Evolutionary conservation across 768 basidiomycete species (phyloP).

Genomic region (Trametopsis cervina): DNA sequence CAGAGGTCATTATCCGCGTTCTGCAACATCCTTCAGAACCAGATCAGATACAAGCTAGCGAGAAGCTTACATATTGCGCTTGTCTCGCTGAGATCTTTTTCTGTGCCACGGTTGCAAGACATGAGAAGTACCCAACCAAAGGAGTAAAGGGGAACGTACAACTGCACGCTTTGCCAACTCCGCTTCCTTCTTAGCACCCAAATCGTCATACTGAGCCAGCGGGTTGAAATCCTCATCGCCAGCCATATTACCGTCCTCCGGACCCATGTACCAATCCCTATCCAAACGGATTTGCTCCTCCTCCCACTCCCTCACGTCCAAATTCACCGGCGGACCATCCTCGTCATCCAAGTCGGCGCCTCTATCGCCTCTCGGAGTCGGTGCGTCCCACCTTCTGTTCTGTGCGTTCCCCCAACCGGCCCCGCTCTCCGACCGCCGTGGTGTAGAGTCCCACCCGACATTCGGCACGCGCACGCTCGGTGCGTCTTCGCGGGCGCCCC

Average conservation of each 20-base stretch:
- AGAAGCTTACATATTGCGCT: slow-evolving; percentile 83
- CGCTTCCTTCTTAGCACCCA: slow-evolving; percentile 58
- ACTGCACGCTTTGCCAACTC: slow-evolving; percentile 73
- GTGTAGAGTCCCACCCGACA: slow-evolving; percentile 92
- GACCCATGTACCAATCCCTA: slow-evolving; percentile 93
- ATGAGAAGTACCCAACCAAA: slow-evolving; percentile 16
- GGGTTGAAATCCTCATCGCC: slow-evolving; percentile 93
- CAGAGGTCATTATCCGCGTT: slow-evolving; percentile 98
- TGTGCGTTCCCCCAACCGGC: slow-evolving; percentile 52
- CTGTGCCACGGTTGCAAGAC: slow-evolving; percentile 25
- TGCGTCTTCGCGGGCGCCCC: slow-evolving; percentile 44
- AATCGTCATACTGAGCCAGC: slow-evolving; percentile 87
- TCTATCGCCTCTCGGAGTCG: slow-evolving; percentile 65
- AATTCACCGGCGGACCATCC: slow-evolving; percentile 51
- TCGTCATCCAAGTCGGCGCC: slow-evolving; percentile 59
- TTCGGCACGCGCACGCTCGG: slow-evolving; percentile 89
- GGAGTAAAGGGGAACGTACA: background rate
- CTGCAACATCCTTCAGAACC: no score
- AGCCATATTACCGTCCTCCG: slow-evolving; percentile 79
- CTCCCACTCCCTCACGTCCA: slow-evolving; percentile 91
- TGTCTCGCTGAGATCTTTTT: slow-evolving; percentile 91
- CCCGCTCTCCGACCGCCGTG: slow-evolving; percentile 54
- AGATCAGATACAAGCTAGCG: no score
- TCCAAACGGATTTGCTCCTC: slow-evolving; percentile 91
- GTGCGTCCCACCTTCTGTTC: slow-evolving; percentile 70